Conservation (phyloP, 768 basidiomycete species). For the Grammothele lineata region DNA sequence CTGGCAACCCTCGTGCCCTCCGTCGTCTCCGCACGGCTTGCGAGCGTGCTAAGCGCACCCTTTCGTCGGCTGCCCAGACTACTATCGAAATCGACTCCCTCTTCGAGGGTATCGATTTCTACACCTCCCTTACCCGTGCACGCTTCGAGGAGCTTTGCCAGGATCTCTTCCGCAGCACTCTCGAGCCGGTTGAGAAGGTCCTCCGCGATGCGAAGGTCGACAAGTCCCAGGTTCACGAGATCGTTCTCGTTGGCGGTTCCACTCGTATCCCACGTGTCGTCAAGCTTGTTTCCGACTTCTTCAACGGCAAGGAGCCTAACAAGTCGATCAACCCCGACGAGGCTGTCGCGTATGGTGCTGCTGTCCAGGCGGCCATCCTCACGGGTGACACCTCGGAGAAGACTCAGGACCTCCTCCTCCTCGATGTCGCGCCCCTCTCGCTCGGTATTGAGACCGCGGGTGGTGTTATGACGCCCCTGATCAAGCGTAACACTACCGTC, state of each 20-base stretch:
- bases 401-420: conserved; percentile 92
- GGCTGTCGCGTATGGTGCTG: conserved; percentile 97
- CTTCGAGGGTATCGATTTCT: conserved; percentile 97
- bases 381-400: conserved; percentile 98
- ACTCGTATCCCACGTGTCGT: conserved; percentile 98
- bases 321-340: conserved; percentile 99
- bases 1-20: conserved; percentile 89
- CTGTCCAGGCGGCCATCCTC: conserved; percentile 96
- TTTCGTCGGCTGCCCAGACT: conserved; percentile 94
- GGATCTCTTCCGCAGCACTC: conserved; percentile 89
- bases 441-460: conserved; percentile 98
- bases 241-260: conserved; percentile 96
- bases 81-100: conserved; percentile 98
- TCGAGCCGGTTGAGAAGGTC: conserved; percentile 97
- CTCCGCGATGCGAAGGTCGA: conserved; percentile 98
- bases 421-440: conserved; percentile 89
- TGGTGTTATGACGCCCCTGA: conserved; percentile 98
- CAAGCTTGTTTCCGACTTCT: conserved; percentile 97
- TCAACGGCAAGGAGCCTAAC: conserved; percentile 98
- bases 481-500: conserved; percentile 98
- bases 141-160: conserved; percentile 96
- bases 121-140: conserved; percentile 96
- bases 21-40: conserved; percentile 97
- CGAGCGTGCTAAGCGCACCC: conserved; percentile 97
- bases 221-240: conserved; percentile 93